phyloP scores from a whole-genome alignment of 495 filamentous ascomycete species.

The Penicillium tannophilum region DNA sequence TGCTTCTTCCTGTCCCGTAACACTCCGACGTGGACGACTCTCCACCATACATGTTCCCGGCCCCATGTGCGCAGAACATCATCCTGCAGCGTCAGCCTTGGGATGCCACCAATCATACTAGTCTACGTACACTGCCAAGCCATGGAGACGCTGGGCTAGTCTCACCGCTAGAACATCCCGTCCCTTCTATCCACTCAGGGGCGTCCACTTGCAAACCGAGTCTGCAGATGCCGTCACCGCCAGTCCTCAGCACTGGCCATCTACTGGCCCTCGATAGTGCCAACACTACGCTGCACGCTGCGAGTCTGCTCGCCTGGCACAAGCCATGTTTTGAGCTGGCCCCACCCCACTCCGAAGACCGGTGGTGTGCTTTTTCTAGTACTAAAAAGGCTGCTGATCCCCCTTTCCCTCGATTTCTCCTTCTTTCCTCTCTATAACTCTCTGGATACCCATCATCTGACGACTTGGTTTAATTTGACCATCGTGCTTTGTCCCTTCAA shows the following conservation, averaged over 20 bases:
- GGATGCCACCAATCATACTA: slow-evolving; percentile 23
- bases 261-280: slow-evolving; percentile 28
- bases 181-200: slow-evolving; percentile 22
- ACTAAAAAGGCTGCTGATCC: slow-evolving; percentile 34
- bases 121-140: slow-evolving; percentile 21
- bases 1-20: slow-evolving; percentile 11
- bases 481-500: slow-evolving; percentile 4
- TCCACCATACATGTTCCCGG: slow-evolving; percentile 19
- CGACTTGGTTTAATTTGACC: slow-evolving; percentile 7
- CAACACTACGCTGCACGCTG: slow-evolving; percentile 36
- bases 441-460: slow-evolving; percentile 24
- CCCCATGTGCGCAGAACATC: slow-evolving; percentile 24
- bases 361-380: slow-evolving; percentile 10
- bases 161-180: slow-evolving; percentile 35
- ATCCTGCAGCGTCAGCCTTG: slow-evolving; percentile 31
- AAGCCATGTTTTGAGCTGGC: slow-evolving; percentile 29
- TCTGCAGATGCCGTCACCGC: slow-evolving; percentile 36
- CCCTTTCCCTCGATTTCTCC: slow-evolving; percentile 19
- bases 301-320: slow-evolving; percentile 26
- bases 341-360: slow-evolving; percentile 24
- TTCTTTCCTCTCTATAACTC: slow-evolving; percentile 27
- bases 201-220: slow-evolving; percentile 16
- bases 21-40: slow-evolving; percentile 24
- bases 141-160: slow-evolving; percentile 21
- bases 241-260: slow-evolving; percentile 23